A percentile compares a stretch with the other conserved stretches of the same genome.
Evolutionary conservation across 139 green algal genomes (phyloP).

Genomic region (Volvox reticuliferus): DNA sequence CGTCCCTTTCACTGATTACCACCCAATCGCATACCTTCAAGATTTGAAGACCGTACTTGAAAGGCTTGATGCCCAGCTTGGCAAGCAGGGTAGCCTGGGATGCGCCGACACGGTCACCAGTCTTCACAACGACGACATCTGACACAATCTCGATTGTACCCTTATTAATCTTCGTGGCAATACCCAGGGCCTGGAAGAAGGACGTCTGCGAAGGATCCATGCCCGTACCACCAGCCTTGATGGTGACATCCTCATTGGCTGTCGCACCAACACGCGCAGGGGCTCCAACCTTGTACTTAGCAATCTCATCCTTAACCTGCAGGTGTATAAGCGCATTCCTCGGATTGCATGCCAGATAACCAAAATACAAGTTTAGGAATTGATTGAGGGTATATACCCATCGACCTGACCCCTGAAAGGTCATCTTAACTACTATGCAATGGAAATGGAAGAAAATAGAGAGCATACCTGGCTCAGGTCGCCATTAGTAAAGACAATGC

Average conservation of each 20-base stretch:
- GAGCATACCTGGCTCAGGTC: slow-evolving; percentile 63
- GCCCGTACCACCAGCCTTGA: slow-evolving; percentile 93
- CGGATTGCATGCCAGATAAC: too few relatives aligned
- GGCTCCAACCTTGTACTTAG: slow-evolving; percentile 91
- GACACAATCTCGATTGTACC: slow-evolving; percentile 97
- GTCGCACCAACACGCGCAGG: slow-evolving; percentile 93
- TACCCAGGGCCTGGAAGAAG: slow-evolving; percentile 99
- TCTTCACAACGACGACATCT: slow-evolving; percentile 92
- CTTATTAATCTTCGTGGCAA: slow-evolving; percentile 99
- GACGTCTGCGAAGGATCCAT: slow-evolving; percentile 99
- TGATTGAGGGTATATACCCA: too few relatives aligned
- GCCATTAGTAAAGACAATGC: slow-evolving; percentile 96
- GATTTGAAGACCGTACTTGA: slow-evolving; percentile 94
- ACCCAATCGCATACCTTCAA: slow-evolving; percentile 59
- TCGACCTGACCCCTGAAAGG: too few relatives aligned
- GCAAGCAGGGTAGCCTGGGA: slow-evolving; percentile 98
- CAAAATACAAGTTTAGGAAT: too few relatives aligned
- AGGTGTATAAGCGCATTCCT: too few relatives aligned
- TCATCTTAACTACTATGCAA: too few relatives aligned
- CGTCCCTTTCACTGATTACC: too few relatives aligned
- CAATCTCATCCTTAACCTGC: slow-evolving; percentile 84
- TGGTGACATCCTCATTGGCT: slow-evolving; percentile 91
- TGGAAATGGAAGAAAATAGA: too few relatives aligned
- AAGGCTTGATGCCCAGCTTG: slow-evolving; percentile 99
- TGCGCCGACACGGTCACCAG: slow-evolving; percentile 90